Evolutionary conservation across 495 filamentous ascomycete genomes (phyloP).

Genomic region (Neurospora cerealis): DNA sequence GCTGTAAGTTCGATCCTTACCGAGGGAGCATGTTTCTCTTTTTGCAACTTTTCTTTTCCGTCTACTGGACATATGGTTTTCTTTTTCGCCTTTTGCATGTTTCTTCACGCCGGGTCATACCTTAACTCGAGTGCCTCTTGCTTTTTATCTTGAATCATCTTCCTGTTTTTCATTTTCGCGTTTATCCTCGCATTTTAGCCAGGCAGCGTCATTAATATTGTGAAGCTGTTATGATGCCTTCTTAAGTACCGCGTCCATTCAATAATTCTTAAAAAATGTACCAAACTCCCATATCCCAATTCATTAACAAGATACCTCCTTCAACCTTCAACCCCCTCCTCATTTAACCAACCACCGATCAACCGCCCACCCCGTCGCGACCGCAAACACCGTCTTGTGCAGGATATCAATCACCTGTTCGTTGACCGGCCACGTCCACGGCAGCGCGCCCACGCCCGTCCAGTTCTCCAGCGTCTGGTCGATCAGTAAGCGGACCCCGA

Average conservation of each 20-base stretch:
- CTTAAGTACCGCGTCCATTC: no score
- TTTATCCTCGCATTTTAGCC: not conserved
- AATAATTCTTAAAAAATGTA: no score
- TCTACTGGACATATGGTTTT: not conserved
- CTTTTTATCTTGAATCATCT: not conserved
- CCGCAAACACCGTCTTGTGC: slow-evolving; percentile 21
- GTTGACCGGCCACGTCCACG: slow-evolving; percentile 22
- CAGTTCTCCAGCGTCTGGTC: slow-evolving; percentile 25
- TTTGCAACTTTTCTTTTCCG: not conserved
- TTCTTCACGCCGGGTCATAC: not conserved
- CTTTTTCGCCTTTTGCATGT: not conserved
- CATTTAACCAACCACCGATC: slow-evolving; percentile 12
- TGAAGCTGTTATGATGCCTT: no score
- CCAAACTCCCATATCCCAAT: no score
- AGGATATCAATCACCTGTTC: slow-evolving; percentile 24
- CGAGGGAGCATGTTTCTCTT: not conserved
- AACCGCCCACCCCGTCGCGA: slow-evolving; percentile 19
- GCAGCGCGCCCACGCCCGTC: slow-evolving; percentile 15
- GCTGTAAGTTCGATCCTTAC: not conserved
- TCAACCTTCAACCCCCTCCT: not conserved
- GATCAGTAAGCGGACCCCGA: slow-evolving; percentile 16
- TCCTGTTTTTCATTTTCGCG: not conserved
- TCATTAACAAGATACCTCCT: no score
- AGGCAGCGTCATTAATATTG: not conserved
- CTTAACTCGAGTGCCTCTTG: not conserved